Percentiles rank a stretch among this genome's conserved stretches.
These are phyloP conservation scores for Cyclotella baltica DNA, from an alignment of 108 stramenopile genomes.

Conservation along the genomic window DNA sequence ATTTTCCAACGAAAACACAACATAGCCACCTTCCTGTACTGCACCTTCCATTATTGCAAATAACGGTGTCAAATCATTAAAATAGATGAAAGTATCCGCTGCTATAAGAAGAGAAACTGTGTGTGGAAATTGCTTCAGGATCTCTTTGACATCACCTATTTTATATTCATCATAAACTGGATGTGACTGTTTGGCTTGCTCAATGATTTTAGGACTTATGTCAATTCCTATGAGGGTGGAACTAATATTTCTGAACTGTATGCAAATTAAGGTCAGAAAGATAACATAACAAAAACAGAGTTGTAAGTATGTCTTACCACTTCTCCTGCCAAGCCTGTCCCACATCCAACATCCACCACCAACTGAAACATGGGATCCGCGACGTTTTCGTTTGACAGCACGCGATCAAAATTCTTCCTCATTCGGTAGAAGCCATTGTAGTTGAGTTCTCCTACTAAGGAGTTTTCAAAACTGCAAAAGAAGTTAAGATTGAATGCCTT, in stretches of 20 bases:
- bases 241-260: slow-evolving; percentile 76
- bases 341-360: slow-evolving; percentile 80
- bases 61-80: slow-evolving; percentile 72
- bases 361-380: slow-evolving; percentile 38
- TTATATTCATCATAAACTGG: slow-evolving; percentile 74
- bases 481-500: background rate
- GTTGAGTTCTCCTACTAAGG: slow-evolving; percentile 70
- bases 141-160: slow-evolving; percentile 66
- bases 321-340: slow-evolving; percentile 79
- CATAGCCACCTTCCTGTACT: slow-evolving; percentile 57
- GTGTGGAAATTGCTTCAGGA: slow-evolving; percentile 43
- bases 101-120: slow-evolving; percentile 69
- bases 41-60: slow-evolving; percentile 70
- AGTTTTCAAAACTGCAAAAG: slow-evolving; percentile 68
- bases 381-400: slow-evolving; percentile 42
- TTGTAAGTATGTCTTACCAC: slow-evolving; percentile 43
- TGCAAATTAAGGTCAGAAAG: background rate
- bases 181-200: slow-evolving; percentile 62
- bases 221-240: slow-evolving; percentile 71
- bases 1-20: slow-evolving; percentile 79
- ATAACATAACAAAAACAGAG: background rate
- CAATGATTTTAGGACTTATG: slow-evolving; percentile 66
- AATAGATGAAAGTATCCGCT: slow-evolving; percentile 80
- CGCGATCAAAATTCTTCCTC: slow-evolving; percentile 67
- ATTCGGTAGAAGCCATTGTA: slow-evolving; percentile 77